These are phyloP conservation scores for Colletotrichum camelliae DNA, from an alignment of 2,329 filamentous ascomycete species.

Conservation along the genomic window DNA sequence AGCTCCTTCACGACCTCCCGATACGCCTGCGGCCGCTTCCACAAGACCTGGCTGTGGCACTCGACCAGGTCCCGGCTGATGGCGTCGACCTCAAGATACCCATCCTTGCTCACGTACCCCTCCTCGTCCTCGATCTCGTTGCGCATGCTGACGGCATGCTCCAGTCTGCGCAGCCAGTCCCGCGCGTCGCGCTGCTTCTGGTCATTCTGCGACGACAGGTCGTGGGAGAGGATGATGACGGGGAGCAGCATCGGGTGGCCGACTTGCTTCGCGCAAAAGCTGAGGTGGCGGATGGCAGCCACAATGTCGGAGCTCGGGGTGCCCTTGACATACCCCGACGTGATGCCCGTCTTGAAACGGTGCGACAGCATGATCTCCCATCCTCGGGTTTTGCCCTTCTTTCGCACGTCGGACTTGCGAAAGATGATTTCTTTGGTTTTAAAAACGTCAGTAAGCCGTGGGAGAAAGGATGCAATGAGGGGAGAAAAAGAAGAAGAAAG, in stretches of 20 bases:
- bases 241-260: constrained; percentile 66
- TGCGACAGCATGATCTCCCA: constrained; percentile 70
- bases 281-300: constrained; percentile 54
- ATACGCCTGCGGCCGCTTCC: constrained; percentile 68
- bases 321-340: constrained; percentile 67
- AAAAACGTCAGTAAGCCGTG: neutral
- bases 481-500: neutral
- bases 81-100: constrained; percentile 61
- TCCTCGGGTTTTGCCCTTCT: constrained; percentile 67
- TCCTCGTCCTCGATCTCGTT: constrained; percentile 63
- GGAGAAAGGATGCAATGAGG: neutral
- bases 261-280: constrained; percentile 52
- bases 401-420: constrained; percentile 70
- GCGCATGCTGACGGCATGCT: constrained; percentile 66
- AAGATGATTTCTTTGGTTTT: constrained; percentile 59
- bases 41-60: constrained; percentile 66
- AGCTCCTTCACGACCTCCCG: constrained; percentile 57
- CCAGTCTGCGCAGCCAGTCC: constrained; percentile 65
- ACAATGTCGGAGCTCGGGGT: constrained; percentile 62
- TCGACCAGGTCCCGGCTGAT: constrained; percentile 68
- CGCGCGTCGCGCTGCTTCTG: constrained; percentile 67
- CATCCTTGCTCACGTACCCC: constrained; percentile 55
- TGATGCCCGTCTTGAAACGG: constrained; percentile 58
- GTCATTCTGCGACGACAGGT: constrained; percentile 61
- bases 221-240: constrained; percentile 62